phyloP scores from a whole-genome alignment of 352 stramenopile genomes.

The Globisporangium parvum region DNA sequence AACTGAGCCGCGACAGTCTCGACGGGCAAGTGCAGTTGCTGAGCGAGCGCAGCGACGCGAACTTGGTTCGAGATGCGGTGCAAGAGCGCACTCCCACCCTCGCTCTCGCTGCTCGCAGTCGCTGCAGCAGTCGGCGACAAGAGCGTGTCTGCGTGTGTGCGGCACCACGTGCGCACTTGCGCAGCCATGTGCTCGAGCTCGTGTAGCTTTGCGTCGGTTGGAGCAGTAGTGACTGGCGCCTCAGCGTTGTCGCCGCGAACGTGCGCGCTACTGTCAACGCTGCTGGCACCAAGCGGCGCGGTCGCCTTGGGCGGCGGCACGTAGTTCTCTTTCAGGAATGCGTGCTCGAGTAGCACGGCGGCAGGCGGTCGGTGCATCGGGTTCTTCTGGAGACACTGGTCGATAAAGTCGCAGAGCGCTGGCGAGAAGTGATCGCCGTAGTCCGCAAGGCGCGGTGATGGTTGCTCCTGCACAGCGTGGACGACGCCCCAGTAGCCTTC shows the following conservation, averaged over 20 bases:
- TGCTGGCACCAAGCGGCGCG: constrained; percentile 15
- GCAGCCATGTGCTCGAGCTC: constrained; percentile 45
- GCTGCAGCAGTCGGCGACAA: constrained; percentile 16
- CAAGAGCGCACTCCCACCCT: constrained; percentile 11
- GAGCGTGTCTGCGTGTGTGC: constrained; percentile 34
- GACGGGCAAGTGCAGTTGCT: constrained; percentile 44
- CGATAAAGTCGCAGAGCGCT: constrained; percentile 70
- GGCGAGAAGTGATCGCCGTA: constrained; percentile 62
- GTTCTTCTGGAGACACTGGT: constrained; percentile 78
- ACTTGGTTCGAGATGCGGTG: constrained; percentile 17
- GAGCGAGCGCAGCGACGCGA: constrained; percentile 36
- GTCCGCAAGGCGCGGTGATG: constrained; percentile 54
- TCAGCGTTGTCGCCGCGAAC: too few species aligned
- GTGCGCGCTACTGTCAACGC: constrained; percentile 7
- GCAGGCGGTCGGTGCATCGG: constrained; percentile 53
- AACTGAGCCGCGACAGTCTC: constrained; percentile 51
- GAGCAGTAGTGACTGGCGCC: not conserved
- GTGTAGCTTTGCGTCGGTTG: constrained; percentile 12
- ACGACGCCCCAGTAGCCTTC: constrained; percentile 90
- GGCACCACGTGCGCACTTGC: constrained; percentile 52
- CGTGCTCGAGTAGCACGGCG: constrained; percentile 46
- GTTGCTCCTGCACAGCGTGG: constrained; percentile 73
- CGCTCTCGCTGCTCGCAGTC: not conserved
- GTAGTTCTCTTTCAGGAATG: constrained; percentile 66
- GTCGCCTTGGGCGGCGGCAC: constrained; percentile 19